Base-by-base conservation (phyloP, 2,329 filamentous ascomycete species). In the Fusarium neocosmosporiellum region DNA sequence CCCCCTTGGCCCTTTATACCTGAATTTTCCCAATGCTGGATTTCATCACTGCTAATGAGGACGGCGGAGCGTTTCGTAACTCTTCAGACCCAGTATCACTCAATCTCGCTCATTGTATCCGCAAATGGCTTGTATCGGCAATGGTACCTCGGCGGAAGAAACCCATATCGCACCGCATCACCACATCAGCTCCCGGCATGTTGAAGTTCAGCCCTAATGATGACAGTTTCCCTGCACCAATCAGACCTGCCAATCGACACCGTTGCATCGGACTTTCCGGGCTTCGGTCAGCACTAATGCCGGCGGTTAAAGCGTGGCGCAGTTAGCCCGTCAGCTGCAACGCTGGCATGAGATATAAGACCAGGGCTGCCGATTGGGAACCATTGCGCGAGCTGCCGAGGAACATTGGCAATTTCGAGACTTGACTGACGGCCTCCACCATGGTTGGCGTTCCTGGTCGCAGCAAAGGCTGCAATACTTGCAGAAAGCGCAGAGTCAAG, bases 381-480 rank as follows among this genome's bases (percentile, higher is more conserved):
- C 33, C 33, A 57, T 57, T 57, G 22, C 34, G 54, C 54, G 54
- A 57, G 54, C 20, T 37, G 33, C 54, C 54, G 34, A 57, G 54
- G 34, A 10, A 37, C 10, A 37, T 24, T 29, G 2, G 1, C 16
- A 14, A n/a, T 1, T 16, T 27, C 16, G 20, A 36, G 16, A 55
- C 13, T 22, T 10, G 3, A 54, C 16, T n/a, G 10, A 31, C 29
- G 29, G 11, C 13, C 2, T 31, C 34, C 16, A 36, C 10, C 20
- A 73, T 73, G 71, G 71, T 72, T 20, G 71, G 71, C 11, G 61
- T 73, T 31, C 66, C 71, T 1, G 71, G 71, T 9, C 71, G 71
- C 63, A 73, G 71, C 69, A 73, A 73, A 62, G 71, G 66, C 61
- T 73, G 71, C 64, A 70, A 69, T n/a, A 73, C 71, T 7, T 73